Evolutionary conservation across 495 filamentous ascomycete species (phyloP).

Genomic region (Tuber magnatum): DNA sequence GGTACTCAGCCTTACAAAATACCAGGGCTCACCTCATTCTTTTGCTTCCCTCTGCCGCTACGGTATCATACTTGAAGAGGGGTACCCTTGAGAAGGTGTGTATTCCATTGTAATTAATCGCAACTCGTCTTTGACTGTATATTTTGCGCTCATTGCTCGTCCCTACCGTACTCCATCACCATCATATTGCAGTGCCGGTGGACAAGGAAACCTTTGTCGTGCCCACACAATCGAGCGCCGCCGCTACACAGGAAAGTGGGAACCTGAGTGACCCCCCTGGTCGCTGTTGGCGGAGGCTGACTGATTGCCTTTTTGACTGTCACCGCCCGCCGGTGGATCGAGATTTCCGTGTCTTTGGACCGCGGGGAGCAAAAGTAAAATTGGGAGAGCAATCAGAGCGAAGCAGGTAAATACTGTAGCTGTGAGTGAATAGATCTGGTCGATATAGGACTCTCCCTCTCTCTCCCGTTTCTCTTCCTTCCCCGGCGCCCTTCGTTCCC

Average conservation of each 20-base stretch:
- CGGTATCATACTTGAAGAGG: not conserved
- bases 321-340: not conserved
- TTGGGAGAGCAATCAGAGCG: not conserved
- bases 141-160: not conserved
- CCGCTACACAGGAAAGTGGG: not conserved
- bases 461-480: not conserved
- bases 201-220: not conserved
- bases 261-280: not conserved
- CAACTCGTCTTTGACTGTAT: not conserved
- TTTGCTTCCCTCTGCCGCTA: not conserved
- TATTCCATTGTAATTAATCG: not conserved
- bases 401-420: not conserved
- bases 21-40: not conserved
- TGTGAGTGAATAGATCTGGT: not conserved
- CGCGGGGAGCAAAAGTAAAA: not conserved
- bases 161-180: not conserved
- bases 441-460: not conserved
- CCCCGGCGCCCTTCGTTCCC: not conserved
- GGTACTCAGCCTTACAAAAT: not conserved
- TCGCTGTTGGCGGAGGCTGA: not conserved
- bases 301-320: not conserved
- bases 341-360: not conserved
- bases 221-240: not conserved
- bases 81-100: not conserved
- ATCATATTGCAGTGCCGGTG: not conserved